These are phyloP conservation scores for Ephemerocybe angulata DNA, from an alignment of 768 basidiomycete species.

Conservation along the genomic window DNA sequence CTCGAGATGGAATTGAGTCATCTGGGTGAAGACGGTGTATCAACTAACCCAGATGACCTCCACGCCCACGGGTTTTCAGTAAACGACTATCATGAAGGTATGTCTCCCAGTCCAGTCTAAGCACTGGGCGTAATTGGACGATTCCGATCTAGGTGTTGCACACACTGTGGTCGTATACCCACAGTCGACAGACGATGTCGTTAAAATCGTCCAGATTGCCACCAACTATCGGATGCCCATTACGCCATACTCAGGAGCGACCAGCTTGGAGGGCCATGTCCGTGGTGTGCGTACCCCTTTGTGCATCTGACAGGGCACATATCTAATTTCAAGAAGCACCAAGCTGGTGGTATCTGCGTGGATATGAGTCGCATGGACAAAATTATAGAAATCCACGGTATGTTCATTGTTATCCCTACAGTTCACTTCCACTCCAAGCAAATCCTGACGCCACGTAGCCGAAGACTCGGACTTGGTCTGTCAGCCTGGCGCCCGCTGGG, in stretches of 20 bases:
- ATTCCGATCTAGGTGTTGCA: conserved; percentile 27
- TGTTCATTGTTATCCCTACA: too few species aligned
- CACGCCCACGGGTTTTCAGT: conserved; percentile 52
- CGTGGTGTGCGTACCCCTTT: conserved; percentile 45
- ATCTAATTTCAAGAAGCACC: conserved; percentile 25
- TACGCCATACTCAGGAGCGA: conserved; percentile 77
- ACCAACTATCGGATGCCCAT: conserved; percentile 74
- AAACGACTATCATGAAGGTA: conserved; percentile 51
- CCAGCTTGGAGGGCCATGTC: conserved; percentile 76
- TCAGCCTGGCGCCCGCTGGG: conserved; percentile 70
- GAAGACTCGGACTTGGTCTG: conserved; percentile 71
- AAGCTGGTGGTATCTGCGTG: conserved; percentile 68
- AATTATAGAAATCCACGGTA: conserved; percentile 72
- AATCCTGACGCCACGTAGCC: conserved; percentile 33
- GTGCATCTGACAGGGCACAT: neutral
- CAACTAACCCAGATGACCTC: conserved; percentile 51
- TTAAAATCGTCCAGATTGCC: conserved; percentile 71
- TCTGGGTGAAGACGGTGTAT: conserved; percentile 34
- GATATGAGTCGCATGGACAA: conserved; percentile 78
- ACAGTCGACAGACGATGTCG: conserved; percentile 73
- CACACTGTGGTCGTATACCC: conserved; percentile 68
- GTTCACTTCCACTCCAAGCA: neutral
- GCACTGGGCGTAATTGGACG: neutral
- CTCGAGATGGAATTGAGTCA: conserved; percentile 37
- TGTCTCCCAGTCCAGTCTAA: conserved; percentile 11